Percentiles rank a stretch among this genome's conserved stretches.
phyloP scores from a whole-genome alignment of 78 protist species.

The Dictyostelium firmibasis region DNA sequence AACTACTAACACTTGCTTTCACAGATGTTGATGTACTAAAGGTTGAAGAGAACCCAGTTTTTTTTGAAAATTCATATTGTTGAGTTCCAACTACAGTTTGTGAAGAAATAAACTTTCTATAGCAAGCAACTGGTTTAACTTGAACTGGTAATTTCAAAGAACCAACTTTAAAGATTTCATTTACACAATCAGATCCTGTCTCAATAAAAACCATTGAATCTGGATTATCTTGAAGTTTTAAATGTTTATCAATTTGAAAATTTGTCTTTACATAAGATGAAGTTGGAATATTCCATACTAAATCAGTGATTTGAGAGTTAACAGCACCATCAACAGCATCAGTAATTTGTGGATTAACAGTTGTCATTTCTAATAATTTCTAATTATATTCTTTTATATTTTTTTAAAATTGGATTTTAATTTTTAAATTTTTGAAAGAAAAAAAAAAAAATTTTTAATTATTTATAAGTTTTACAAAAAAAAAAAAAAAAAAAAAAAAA shows the following conservation, averaged over 20 bases:
- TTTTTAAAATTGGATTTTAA: too few relatives aligned
- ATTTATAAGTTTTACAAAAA: too few relatives aligned
- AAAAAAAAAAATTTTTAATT: too few relatives aligned
- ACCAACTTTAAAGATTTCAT: background rate
- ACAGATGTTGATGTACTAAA: background rate
- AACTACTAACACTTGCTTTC: background rate
- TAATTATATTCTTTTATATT: too few relatives aligned
- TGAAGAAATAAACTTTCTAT: background rate
- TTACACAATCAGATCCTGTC: background rate
- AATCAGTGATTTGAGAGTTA: background rate
- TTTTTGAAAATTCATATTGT: background rate
- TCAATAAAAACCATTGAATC: slow-evolving; percentile 25
- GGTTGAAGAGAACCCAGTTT: background rate
- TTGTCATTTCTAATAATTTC: background rate
- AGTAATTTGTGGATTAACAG: background rate
- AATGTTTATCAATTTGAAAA: slow-evolving; percentile 4
- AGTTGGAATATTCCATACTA: background rate
- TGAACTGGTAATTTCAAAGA: slow-evolving; percentile 9
- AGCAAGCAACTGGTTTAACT: slow-evolving; percentile 12
- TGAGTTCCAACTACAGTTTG: slow-evolving; percentile 26
- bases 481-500: too few relatives aligned
- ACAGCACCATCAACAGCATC: background rate
- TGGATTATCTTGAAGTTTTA: background rate
- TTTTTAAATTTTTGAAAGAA: too few relatives aligned
- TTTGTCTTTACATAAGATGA: background rate